Percentiles rank a stretch among this genome's conserved stretches.
Conservation (phyloP, 345 rosid species). For the Citrus maxima region DNA sequence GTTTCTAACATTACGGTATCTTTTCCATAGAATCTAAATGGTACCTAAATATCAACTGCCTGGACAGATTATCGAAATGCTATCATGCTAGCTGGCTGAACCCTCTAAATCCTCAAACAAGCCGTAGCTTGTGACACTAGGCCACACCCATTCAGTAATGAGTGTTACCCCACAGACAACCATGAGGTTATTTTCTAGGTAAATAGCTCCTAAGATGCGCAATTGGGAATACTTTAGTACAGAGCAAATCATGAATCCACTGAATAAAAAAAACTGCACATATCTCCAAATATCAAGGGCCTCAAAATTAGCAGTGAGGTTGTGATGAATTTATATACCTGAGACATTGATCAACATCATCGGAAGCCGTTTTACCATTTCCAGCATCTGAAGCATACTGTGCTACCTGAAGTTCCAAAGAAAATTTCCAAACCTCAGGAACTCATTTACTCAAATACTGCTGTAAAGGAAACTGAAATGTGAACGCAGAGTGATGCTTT, state of each 20-base stretch:
- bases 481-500: conserved; percentile 13
- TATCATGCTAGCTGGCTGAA: not conserved
- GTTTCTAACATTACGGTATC: not conserved
- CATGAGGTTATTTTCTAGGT: not conserved
- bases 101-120: not conserved
- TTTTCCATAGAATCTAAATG: not conserved
- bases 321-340: conserved; percentile 36
- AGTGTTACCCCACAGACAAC: not conserved
- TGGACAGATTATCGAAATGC: not conserved
- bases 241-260: not conserved
- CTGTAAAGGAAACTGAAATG: conserved; percentile 25
- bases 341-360: conserved; percentile 71
- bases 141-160: not conserved
- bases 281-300: not conserved
- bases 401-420: conserved; percentile 65
- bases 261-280: not conserved
- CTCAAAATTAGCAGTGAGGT: not conserved
- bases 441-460: conserved; percentile 34
- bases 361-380: conserved; percentile 52
- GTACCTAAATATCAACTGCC: not conserved
- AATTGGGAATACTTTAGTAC: not conserved
- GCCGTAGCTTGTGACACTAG: not conserved
- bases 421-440: conserved; percentile 38
- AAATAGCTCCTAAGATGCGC: not conserved
- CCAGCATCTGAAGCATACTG: conserved; percentile 86